Percentiles rank a stretch among this genome's conserved stretches.
Conservation (phyloP, 306 rosid genomes). For the Prosopis cineraria region DNA sequence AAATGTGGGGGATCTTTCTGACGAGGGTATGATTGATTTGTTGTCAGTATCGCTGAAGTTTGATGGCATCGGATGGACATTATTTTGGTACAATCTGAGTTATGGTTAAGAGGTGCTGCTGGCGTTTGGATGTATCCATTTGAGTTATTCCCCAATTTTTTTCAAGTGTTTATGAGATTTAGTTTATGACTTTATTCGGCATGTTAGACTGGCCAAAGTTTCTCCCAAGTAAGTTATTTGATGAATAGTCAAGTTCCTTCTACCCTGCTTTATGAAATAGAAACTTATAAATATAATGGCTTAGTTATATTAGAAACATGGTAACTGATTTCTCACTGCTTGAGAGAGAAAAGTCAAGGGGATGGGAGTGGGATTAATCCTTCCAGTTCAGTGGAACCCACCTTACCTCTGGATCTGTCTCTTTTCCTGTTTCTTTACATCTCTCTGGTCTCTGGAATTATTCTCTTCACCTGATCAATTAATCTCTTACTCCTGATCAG, state of each 20-base stretch:
- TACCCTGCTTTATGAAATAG: not conserved
- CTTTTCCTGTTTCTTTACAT: not conserved
- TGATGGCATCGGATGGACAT: too few species aligned
- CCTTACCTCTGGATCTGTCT: not conserved
- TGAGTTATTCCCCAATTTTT: not conserved
- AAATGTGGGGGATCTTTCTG: not conserved
- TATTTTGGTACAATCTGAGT: not conserved
- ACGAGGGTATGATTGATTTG: not conserved
- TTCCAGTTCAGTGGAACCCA: not conserved
- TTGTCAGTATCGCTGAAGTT: conserved; percentile 9
- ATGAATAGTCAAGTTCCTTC: not conserved
- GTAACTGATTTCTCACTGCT: not conserved
- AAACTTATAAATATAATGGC: not conserved
- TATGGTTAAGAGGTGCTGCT: conserved; percentile 7
- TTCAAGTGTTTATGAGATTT: not conserved
- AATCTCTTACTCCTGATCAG: too few species aligned
- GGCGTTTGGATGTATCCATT: not conserved
- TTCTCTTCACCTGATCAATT: not conserved
- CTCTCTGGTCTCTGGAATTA: not conserved
- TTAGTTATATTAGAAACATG: not conserved
- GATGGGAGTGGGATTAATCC: not conserved
- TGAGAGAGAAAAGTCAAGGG: not conserved
- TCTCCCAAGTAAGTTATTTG: not conserved
- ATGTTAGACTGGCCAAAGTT: conserved; percentile 3
- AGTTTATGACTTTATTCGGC: not conserved